Conservation (phyloP, 1,284 basidiomycete genomes). For the Chiua sp. region DNA sequence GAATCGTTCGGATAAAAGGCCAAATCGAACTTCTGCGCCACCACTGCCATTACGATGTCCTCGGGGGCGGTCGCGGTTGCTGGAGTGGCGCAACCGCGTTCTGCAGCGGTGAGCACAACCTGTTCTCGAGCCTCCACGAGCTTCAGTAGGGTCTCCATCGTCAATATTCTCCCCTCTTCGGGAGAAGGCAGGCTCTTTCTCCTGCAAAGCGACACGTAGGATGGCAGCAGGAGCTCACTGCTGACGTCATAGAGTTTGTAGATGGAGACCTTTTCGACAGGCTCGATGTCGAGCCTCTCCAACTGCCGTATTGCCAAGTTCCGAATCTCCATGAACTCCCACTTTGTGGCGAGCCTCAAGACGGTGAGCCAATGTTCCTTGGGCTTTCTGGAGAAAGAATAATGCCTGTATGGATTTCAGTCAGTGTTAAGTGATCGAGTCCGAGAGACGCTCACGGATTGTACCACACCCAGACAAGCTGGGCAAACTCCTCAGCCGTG, state of each 20-base stretch:
- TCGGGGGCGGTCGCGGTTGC: constrained; percentile 40
- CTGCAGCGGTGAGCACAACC: constrained; percentile 46
- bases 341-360: constrained; percentile 59
- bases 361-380: constrained; percentile 64
- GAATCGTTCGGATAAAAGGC: constrained; percentile 2
- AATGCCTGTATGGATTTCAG: not conserved
- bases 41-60: constrained; percentile 40
- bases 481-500: constrained; percentile 54
- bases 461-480: constrained; percentile 74
- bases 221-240: constrained; percentile 55
- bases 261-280: constrained; percentile 62
- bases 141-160: constrained; percentile 61
- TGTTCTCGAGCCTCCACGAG: constrained; percentile 65
- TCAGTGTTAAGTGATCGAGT: not conserved
- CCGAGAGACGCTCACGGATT: constrained; percentile 53
- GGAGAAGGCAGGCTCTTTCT: constrained; percentile 60
- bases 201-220: constrained; percentile 59
- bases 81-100: constrained; percentile 48
- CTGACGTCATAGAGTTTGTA: constrained; percentile 58
- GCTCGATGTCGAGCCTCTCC: constrained; percentile 60
- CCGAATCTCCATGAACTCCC: constrained; percentile 66
- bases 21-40: constrained; percentile 40
- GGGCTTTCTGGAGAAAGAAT: constrained; percentile 22
- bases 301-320: constrained; percentile 64
- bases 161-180: constrained; percentile 60